Evolutionary conservation across 108 stramenopile genomes (phyloP), one percentile per base, ranked within the genome.

Genomic region (Cyclotella baltica): DNA sequence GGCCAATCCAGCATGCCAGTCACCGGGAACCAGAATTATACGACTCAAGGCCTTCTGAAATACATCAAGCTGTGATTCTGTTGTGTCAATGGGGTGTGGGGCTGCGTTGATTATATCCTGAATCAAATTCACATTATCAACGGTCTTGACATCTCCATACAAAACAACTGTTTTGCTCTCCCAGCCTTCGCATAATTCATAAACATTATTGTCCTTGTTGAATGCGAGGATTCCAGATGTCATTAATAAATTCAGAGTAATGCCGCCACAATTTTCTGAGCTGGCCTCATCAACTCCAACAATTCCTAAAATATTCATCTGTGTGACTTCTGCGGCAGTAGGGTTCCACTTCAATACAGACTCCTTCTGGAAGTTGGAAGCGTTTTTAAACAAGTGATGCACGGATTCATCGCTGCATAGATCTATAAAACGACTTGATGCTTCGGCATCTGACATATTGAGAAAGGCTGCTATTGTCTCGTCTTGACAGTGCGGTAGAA

Each of bases 1-100:
- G 16, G 34, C 20, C 28, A 70, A 35, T 19, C 69, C 69, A 20
- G 53, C 56, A 33, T 67, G 67, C 67, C 67, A 67, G 46, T 67
- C 47, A 11, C 67, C 67, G 20, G 67, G 47, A 0, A 67, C 25
- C 15, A 47, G 31, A 46, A 67, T 29, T 33, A 67, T 29, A 4
- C 48, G n/a, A 1, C 0, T 47, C 0, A 67, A 9, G 25, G 67
- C 46, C 4, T 50, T 31, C 28, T 48, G 15, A 25, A 67, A 67
- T 19, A 67, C 28, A 46, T 25, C 48, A 0, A 48, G 31, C 46
- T 67, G 67, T 4, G 27, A 18, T 10, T 48, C 31, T 13, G 43
- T 19, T n/a, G 25, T 28, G 23, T 19, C 46, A 30, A 67, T 50
- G 3, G n/a, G 34, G 0, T 27, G 4, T 3, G 55, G 55, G 11